These are phyloP conservation scores for Nepenthes alata DNA, from an alignment of 179 eudicot genomes.

Conservation along the genomic window DNA sequence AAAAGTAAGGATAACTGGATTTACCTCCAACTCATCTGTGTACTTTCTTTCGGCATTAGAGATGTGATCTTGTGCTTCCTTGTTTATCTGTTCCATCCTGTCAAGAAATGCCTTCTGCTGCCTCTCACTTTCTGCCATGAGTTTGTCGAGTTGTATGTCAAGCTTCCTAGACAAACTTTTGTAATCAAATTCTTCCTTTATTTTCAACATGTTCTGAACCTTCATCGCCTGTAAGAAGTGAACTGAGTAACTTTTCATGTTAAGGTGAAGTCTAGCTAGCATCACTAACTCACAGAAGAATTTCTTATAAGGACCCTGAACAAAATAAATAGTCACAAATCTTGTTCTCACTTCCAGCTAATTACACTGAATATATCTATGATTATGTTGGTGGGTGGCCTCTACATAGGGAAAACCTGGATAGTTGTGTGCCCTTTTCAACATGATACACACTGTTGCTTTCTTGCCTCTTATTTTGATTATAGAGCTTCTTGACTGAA, in stretches of 20 bases:
- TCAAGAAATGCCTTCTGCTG: slow-evolving; percentile 72
- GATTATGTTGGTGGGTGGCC: no score
- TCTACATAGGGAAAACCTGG: no score
- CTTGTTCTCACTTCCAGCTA: no score
- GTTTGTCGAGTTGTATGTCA: slow-evolving; percentile 83
- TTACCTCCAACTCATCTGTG: slow-evolving; percentile 73
- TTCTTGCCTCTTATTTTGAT: no score
- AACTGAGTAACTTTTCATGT: background rate
- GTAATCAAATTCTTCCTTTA: slow-evolving; percentile 95
- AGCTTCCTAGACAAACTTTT: slow-evolving; percentile 86
- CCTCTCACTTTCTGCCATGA: slow-evolving; percentile 86
- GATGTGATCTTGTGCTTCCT: slow-evolving; percentile 57
- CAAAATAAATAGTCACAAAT: no score
- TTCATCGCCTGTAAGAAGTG: slow-evolving; percentile 69
- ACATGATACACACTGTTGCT: no score
- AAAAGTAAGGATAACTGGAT: background rate
- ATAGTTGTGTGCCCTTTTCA: no score
- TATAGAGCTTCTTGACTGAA: no score
- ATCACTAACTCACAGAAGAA: no score
- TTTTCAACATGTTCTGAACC: slow-evolving; percentile 92
- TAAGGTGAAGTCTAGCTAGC: background rate
- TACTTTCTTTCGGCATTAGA: slow-evolving; percentile 55
- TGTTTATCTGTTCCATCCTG: slow-evolving; percentile 55
- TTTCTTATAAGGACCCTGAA: no score
- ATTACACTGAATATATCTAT: no score